A percentile compares a stretch with the other conserved stretches of the same genome.
phyloP scores from a whole-genome alignment of 1,284 basidiomycete species.

The Sporisorium iseilematis-ciliati region DNA sequence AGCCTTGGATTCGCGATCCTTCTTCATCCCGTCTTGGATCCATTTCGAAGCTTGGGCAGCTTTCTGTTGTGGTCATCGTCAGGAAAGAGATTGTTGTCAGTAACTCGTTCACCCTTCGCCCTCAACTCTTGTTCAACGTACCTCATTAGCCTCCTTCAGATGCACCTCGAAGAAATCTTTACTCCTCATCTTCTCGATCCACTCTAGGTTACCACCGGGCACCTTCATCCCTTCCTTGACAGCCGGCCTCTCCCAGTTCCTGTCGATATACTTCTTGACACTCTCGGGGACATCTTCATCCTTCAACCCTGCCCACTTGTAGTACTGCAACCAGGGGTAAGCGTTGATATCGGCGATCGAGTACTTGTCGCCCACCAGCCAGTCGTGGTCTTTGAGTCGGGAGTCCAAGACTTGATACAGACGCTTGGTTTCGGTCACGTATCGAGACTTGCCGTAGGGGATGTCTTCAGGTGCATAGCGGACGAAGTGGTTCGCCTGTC shows the following conservation, averaged over 20 bases:
- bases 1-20: conserved; percentile 42
- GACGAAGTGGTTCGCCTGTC: conserved; percentile 55
- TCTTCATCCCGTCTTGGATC: conserved; percentile 54
- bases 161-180: conserved; percentile 25
- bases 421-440: conserved; percentile 47
- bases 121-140: background rate
- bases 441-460: conserved; percentile 54
- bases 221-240: conserved; percentile 45
- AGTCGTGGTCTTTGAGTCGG: conserved; percentile 50
- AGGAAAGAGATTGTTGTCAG: background rate
- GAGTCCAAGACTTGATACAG: conserved; percentile 55
- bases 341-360: conserved; percentile 59
- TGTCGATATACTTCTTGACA: conserved; percentile 38
- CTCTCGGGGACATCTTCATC: conserved; percentile 39
- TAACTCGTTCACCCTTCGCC: background rate
- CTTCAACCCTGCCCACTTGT: conserved; percentile 40
- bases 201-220: conserved; percentile 30
- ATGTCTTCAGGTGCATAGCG: conserved; percentile 55
- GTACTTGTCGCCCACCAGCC: conserved; percentile 60
- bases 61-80: conserved; percentile 9
- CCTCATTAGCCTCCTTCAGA: conserved; percentile 25
- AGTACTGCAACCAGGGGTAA: conserved; percentile 55
- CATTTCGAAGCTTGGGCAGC: conserved; percentile 32
- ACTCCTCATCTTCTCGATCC: conserved; percentile 42
- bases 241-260: conserved; percentile 30